Conservation (phyloP, 2,329 filamentous ascomycete genomes). For the Canariomyces notabilis region DNA sequence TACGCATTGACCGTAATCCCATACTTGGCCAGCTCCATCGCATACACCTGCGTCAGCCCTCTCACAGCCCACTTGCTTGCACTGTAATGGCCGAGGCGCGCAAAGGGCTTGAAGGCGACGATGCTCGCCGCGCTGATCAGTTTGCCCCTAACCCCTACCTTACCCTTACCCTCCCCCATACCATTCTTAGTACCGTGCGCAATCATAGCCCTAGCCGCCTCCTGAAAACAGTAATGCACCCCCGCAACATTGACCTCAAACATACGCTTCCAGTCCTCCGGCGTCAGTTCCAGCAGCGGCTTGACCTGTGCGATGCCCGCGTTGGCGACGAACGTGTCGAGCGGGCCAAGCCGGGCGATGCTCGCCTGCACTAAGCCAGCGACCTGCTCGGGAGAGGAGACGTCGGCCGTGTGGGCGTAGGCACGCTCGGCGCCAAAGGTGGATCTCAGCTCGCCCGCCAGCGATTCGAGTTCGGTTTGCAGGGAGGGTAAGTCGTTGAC, state of each 20-base stretch:
- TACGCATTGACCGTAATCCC: conserved; percentile 64
- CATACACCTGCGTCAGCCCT: conserved; percentile 60
- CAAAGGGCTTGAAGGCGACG: conserved; percentile 56
- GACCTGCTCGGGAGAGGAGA: conserved; percentile 52
- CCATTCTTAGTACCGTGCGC: too few relatives aligned
- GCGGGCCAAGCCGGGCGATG: conserved; percentile 48
- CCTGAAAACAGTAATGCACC: conserved; percentile 59
- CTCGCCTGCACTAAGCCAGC: conserved; percentile 44
- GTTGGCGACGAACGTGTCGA: conserved; percentile 45
- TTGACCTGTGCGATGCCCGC: conserved; percentile 50
- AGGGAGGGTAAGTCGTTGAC: conserved; percentile 58
- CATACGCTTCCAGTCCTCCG: conserved; percentile 53
- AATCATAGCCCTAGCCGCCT: conserved; percentile 62
- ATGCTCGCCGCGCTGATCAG: conserved; percentile 51
- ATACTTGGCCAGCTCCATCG: conserved; percentile 59
- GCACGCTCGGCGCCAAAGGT: conserved; percentile 44
- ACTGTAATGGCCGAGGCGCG: conserved; percentile 56
- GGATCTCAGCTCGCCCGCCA: conserved; percentile 33
- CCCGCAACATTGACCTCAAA: conserved; percentile 62
- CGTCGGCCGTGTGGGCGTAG: conserved; percentile 54
- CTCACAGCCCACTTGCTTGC: conserved; percentile 63
- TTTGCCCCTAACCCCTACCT: conserved; percentile 39
- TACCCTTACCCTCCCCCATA: conserved; percentile 22
- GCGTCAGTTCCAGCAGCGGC: conserved; percentile 50
- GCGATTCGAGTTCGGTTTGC: conserved; percentile 44